Conservation (phyloP, 163 green algal genomes). For the Scenedesmus sp. region DNA sequence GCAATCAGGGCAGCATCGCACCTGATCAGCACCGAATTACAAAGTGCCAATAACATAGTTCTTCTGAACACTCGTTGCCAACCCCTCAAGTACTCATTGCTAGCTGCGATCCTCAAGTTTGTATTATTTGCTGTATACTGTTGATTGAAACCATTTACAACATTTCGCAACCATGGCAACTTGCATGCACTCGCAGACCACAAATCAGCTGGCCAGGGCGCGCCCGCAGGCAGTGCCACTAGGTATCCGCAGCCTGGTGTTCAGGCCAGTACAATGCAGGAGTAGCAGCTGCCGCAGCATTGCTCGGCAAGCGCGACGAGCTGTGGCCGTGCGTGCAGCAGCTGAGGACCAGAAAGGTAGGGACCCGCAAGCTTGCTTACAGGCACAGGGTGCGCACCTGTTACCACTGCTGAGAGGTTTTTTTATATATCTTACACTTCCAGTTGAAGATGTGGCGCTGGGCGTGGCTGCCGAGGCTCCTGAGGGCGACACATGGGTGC, state of each 20-base stretch:
- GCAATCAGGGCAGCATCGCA: background rate
- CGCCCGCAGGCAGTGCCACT: slow-evolving; percentile 7
- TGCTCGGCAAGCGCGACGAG: background rate
- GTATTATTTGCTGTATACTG: background rate
- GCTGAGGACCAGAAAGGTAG: slow-evolving; percentile 56
- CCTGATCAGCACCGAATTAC: background rate
- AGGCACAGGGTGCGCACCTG: background rate
- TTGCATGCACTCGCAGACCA: slow-evolving; percentile 22
- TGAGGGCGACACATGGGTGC: slow-evolving; percentile 74
- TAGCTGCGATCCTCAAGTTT: background rate
- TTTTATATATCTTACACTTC: background rate
- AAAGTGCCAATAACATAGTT: background rate
- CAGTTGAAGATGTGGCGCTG: slow-evolving; percentile 38
- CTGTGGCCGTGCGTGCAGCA: slow-evolving; percentile 33
- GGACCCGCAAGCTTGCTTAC: background rate
- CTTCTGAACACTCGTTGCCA: background rate
- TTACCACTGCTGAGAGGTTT: background rate
- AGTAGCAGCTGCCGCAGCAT: background rate
- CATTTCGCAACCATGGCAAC: slow-evolving; percentile 2
- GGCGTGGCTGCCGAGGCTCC: background rate
- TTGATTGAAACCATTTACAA: slow-evolving; percentile 56
- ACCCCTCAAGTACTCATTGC: background rate
- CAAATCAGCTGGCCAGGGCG: slow-evolving; percentile 15
- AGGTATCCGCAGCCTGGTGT: background rate
- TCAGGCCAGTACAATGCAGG: slow-evolving; percentile 3